Conservation (phyloP, 805 yeast species). For the Wickerhamomyces queroliae region DNA sequence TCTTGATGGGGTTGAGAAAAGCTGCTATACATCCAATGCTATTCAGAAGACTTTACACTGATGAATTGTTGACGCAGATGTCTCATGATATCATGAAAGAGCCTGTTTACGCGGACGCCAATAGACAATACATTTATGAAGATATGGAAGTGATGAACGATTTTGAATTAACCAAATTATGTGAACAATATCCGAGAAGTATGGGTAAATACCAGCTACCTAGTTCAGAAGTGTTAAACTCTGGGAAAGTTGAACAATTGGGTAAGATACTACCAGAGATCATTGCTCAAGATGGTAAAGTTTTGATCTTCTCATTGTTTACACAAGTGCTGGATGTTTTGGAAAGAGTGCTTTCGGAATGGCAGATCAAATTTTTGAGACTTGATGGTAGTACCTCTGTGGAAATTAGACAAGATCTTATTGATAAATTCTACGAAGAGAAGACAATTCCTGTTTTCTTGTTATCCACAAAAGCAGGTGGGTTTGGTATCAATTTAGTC, state of each 20-base stretch:
- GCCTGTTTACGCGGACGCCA: conserved; percentile 70
- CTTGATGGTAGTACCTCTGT: conserved; percentile 94
- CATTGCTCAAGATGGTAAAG: conserved; percentile 52
- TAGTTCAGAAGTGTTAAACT: conserved; percentile 49
- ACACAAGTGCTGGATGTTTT: conserved; percentile 89
- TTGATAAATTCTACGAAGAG: conserved; percentile 84
- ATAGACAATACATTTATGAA: conserved; percentile 70
- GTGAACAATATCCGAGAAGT: conserved; percentile 66
- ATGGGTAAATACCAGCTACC: conserved; percentile 53
- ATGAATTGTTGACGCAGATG: conserved; percentile 56
- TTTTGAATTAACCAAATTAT: conserved; percentile 73
- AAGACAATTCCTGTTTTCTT: conserved; percentile 78
- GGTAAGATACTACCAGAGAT: conserved; percentile 51
- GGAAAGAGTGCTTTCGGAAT: conserved; percentile 62
- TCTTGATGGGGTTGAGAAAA: conserved; percentile 84
- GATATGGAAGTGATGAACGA: conserved; percentile 96
- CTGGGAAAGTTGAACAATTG: conserved; percentile 71
- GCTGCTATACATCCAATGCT: conserved; percentile 90
- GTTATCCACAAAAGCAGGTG: conserved; percentile 95
- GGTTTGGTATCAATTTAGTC: conserved; percentile 94
- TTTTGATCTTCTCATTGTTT: conserved; percentile 83
- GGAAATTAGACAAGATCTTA: conserved; percentile 85
- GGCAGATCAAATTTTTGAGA: conserved; percentile 68
- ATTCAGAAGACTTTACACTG: conserved; percentile 61
- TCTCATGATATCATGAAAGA: conserved; percentile 74